phyloP scores from a whole-genome alignment of 495 filamentous ascomycete genomes.

The Mycothermus thermophilus region DNA sequence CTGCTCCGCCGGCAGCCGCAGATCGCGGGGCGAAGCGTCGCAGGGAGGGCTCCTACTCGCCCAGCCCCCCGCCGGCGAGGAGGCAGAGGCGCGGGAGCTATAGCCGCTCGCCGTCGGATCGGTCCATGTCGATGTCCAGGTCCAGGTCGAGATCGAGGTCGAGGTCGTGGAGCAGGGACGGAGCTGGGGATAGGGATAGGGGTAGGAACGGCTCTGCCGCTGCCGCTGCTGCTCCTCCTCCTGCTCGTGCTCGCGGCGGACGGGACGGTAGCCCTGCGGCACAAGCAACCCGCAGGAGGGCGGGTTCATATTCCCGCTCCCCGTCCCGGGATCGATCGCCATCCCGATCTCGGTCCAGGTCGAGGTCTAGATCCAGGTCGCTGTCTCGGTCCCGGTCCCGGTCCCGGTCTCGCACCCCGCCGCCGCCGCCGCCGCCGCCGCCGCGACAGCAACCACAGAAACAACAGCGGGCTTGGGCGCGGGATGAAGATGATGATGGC shows the following conservation, averaged over 20 bases:
- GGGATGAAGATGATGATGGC: neutral
- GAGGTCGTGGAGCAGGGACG: too few species aligned
- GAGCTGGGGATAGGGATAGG: too few species aligned
- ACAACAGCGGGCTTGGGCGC: too few species aligned
- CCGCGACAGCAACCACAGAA: too few species aligned
- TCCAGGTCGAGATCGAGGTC: conserved; percentile 3
- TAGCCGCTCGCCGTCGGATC: conserved; percentile 4
- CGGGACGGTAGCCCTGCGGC: too few species aligned
- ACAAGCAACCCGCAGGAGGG: too few species aligned
- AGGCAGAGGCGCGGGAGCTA: neutral
- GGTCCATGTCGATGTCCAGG: neutral
- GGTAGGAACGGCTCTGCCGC: too few species aligned
- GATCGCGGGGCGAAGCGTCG: conserved; percentile 4
- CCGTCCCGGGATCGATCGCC: too few species aligned
- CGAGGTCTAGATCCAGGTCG: conserved; percentile 1
- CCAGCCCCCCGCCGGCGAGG: conserved; percentile 7
- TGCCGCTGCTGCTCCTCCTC: too few species aligned
- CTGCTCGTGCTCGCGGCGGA: too few species aligned
- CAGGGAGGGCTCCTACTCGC: conserved; percentile 10
- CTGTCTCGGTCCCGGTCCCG: conserved; percentile 5
- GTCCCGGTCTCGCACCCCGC: neutral
- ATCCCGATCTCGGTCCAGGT: conserved; percentile 2
- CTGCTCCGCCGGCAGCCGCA: neutral
- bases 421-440: conserved; percentile 6
- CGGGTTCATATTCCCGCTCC: too few species aligned